Evolutionary conservation across 192 early-diverging fungal species (phyloP).

Genomic region (Phlyctochytrium bullatum): DNA sequence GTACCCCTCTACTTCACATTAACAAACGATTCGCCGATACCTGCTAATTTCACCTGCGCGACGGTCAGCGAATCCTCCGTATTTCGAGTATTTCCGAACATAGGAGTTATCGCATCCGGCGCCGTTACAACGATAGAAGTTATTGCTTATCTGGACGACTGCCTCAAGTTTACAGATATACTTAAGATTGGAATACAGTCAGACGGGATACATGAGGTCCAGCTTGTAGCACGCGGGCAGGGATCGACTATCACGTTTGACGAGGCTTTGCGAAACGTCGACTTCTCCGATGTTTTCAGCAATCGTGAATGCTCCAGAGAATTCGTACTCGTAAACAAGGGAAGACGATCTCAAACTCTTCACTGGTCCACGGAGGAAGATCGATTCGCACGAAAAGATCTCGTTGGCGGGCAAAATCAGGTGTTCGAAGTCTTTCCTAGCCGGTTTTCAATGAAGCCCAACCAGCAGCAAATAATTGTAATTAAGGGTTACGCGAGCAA

Average conservation of each 20-base stretch:
- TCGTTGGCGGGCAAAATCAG: background rate
- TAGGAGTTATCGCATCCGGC: constrained; percentile 38
- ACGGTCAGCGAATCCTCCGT: constrained; percentile 44
- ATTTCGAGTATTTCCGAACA: constrained; percentile 39
- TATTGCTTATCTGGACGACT: constrained; percentile 55
- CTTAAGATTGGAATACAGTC: constrained; percentile 43
- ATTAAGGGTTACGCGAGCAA: constrained; percentile 46
- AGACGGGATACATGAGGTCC: constrained; percentile 43
- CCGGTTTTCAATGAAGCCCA: constrained; percentile 50
- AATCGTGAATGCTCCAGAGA: constrained; percentile 47
- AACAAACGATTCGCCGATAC: constrained; percentile 51
- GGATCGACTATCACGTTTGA: constrained; percentile 58
- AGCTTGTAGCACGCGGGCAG: constrained; percentile 51
- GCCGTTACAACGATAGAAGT: constrained; percentile 28
- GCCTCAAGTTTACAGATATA: constrained; percentile 58
- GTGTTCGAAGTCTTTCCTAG: constrained; percentile 50
- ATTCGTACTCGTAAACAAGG: constrained; percentile 49
- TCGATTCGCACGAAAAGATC: constrained; percentile 23
- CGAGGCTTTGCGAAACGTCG: constrained; percentile 35
- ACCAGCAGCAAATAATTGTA: constrained; percentile 37
- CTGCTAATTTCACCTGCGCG: constrained; percentile 44
- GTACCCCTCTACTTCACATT: constrained; percentile 24
- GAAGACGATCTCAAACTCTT: constrained; percentile 51
- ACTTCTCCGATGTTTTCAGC: constrained; percentile 59
- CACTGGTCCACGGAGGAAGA: constrained; percentile 44